Evolutionary conservation across 2,329 filamentous ascomycete species (phyloP), one percentile per base, ranked within the genome.

Genomic region (Fusarium irregulare): DNA sequence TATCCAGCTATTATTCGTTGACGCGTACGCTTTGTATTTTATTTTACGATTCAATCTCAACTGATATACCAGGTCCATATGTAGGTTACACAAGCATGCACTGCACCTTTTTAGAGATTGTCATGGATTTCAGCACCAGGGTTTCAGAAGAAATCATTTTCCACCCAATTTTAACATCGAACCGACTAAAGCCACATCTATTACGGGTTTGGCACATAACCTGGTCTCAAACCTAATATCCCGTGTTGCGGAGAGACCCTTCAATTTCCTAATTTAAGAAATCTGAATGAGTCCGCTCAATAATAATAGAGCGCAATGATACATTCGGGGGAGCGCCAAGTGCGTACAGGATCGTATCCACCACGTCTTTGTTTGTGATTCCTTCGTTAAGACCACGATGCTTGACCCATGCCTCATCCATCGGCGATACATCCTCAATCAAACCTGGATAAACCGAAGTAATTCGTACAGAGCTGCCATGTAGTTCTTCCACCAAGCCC

Each of bases 351-450:
- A 60, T 60, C 0, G 50, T 37, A 3, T 56, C 56, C 0, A 56
- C 56, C 0, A 60, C 50, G 2, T 41, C 54, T 2, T 60, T 60
- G 30, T 60, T 60, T 0, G 56, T 60, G 6, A 60, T 60, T 1
- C 50, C 56, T 13, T 56, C 41, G 4, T 4, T 6, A 4, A 1
- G 7, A 1, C 3, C 3, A 13, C 50, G 27, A 6, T 12, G 30
- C 5, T 30, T 3, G 0, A 16, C 10, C 50, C 50, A 56, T 9
- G 27, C 56, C 0, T 2, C 12, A 1, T 30, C 42, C 0, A 6
- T 12, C 0, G 56, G 56, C 1, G 50, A 60, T 10, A 60, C 20
- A 32, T 60, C 56, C 18, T 60, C 56, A 8, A 56, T 23, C 20
- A 60, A 12, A 0, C 56, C 56, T 0, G 56, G 56, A 12, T 60